Conservation (phyloP, 495 filamentous ascomycete genomes). For the Lindgomyces ingoldianus region DNA sequence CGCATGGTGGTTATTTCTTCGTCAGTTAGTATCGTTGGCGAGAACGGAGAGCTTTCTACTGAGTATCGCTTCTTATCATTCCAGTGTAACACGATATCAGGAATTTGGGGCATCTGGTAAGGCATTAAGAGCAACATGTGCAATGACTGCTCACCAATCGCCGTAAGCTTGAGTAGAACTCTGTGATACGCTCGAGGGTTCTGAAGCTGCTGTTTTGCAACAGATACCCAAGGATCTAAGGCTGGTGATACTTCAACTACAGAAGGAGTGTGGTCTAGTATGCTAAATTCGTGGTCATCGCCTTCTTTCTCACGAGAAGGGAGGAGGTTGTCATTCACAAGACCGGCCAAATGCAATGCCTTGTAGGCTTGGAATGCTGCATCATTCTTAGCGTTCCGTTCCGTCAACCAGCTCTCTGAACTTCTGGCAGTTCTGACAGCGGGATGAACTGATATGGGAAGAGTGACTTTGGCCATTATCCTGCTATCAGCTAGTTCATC, state of each 20-base stretch:
- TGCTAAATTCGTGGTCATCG: constrained; percentile 33
- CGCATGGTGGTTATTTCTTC: constrained; percentile 19
- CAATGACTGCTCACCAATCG: constrained; percentile 24
- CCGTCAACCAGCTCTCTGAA: constrained; percentile 62
- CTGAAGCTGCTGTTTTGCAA: constrained; percentile 58
- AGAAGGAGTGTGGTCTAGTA: constrained; percentile 45
- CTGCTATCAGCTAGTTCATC: constrained; percentile 35
- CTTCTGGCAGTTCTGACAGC: constrained; percentile 60
- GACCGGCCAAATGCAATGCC: constrained; percentile 64
- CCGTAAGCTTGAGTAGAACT: constrained; percentile 42
- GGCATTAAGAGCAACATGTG: constrained; percentile 48
- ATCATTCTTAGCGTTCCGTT: constrained; percentile 76
- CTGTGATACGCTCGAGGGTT: constrained; percentile 44
- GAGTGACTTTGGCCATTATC: constrained; percentile 60
- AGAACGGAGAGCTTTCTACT: constrained; percentile 6
- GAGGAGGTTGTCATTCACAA: constrained; percentile 79
- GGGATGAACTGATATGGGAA: constrained; percentile 71
- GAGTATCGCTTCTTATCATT: constrained; percentile 41
- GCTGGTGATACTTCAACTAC: constrained; percentile 53
- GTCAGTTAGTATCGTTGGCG: not conserved
- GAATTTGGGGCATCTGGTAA: constrained; percentile 37
- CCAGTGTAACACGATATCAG: constrained; percentile 51
- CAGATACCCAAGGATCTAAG: constrained; percentile 65
- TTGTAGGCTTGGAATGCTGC: constrained; percentile 81
- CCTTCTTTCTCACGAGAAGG: constrained; percentile 57